These are phyloP conservation scores for Neocucurbitaria cava DNA, from an alignment of 2,329 filamentous ascomycete species.

Conservation along the genomic window DNA sequence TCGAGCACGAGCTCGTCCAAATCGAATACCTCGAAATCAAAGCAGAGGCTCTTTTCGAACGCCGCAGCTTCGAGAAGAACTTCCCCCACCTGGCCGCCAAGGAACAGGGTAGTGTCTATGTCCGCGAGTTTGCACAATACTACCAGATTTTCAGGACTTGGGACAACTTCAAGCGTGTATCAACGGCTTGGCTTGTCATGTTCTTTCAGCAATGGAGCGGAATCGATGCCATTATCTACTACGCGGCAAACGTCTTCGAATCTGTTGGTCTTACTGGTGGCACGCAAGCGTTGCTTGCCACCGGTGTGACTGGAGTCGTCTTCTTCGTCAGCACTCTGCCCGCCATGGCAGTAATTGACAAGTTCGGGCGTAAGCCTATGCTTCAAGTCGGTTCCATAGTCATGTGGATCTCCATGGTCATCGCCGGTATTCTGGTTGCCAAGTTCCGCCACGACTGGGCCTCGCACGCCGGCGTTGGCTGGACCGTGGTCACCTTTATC, in stretches of 20 bases:
- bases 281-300: constrained; percentile 65
- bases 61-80: constrained; percentile 51
- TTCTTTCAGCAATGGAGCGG: constrained; percentile 59
- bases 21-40: constrained; percentile 58
- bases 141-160: constrained; percentile 55
- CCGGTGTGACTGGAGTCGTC: constrained; percentile 65
- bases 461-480: constrained; percentile 28
- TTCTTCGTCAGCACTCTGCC: constrained; percentile 66
- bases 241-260: constrained; percentile 66
- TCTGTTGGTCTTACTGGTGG: constrained; percentile 63
- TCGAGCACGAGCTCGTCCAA: constrained; percentile 48
- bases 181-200: constrained; percentile 55
- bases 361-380: constrained; percentile 63
- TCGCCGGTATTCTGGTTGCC: constrained; percentile 36
- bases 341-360: constrained; percentile 63
- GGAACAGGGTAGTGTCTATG: constrained; percentile 52
- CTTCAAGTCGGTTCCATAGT: constrained; percentile 59
- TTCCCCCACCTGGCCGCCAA: constrained; percentile 56
- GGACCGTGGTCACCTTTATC: constrained; percentile 39
- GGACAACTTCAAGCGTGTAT: constrained; percentile 60
- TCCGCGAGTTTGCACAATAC: constrained; percentile 59
- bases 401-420: constrained; percentile 44
- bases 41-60: constrained; percentile 54
- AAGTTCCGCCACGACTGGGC: constrained; percentile 37
- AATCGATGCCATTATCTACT: constrained; percentile 59